Conservation (phyloP, 805 yeast genomes). For the Dipodascus albidus region DNA sequence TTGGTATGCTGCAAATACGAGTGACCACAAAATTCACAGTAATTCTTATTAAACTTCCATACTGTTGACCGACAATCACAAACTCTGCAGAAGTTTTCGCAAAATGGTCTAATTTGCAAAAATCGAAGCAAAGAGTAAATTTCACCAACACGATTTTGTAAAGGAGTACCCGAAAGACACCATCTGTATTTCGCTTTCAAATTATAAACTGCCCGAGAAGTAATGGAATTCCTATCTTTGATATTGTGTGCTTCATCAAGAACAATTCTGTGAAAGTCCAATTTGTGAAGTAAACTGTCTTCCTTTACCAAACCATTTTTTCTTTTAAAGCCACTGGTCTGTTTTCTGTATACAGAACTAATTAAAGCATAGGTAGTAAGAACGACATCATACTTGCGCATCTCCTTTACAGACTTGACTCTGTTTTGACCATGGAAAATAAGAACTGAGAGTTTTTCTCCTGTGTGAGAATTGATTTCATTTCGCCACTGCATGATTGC, state of each 20-base stretch:
- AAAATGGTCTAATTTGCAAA: constrained; percentile 73
- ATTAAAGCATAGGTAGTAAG: constrained; percentile 87
- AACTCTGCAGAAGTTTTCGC: constrained; percentile 83
- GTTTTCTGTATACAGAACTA: constrained; percentile 77
- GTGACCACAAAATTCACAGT: constrained; percentile 81
- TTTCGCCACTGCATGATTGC: constrained; percentile 96
- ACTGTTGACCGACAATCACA: constrained; percentile 75
- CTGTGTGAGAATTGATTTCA: constrained; percentile 81
- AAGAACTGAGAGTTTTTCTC: constrained; percentile 52
- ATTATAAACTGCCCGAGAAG: constrained; percentile 82
- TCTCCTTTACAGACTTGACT: constrained; percentile 36
- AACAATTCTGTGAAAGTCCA: constrained; percentile 73
- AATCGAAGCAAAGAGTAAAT: constrained; percentile 86
- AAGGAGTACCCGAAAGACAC: constrained; percentile 93
- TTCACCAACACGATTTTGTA: constrained; percentile 95
- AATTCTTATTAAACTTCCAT: constrained; percentile 81
- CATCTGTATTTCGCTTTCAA: constrained; percentile 65
- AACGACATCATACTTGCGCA: constrained; percentile 60
- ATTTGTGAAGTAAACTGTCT: constrained; percentile 58
- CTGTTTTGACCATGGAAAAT: constrained; percentile 83
- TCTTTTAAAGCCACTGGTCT: constrained; percentile 71
- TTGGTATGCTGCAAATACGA: constrained; percentile 92
- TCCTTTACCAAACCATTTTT: constrained; percentile 64
- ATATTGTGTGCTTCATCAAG: constrained; percentile 97
- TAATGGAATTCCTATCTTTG: constrained; percentile 87